Percentiles rank a stretch among this genome's conserved stretches.
phyloP scores from a whole-genome alignment of 208 protist genomes.

The Trypanosoma cruzi region DNA sequence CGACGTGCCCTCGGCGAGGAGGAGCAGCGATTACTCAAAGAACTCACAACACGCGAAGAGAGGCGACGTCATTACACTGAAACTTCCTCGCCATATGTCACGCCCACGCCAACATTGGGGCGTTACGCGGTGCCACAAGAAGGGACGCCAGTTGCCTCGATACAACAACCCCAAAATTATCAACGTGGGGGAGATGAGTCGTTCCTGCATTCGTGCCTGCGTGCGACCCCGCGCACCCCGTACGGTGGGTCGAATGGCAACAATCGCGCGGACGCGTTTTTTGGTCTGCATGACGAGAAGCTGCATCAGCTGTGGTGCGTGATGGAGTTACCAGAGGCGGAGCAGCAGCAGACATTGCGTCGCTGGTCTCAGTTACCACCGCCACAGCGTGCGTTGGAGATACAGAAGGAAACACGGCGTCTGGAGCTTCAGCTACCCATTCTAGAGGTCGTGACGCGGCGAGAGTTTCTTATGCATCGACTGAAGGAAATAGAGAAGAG shows the following conservation, averaged over 20 bases:
- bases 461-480: constrained; percentile 62
- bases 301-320: constrained; percentile 60
- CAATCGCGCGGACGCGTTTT: neutral
- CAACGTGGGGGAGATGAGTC: neutral
- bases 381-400: constrained; percentile 15
- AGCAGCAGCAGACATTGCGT: constrained; percentile 32
- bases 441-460: constrained; percentile 67
- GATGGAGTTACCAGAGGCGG: constrained; percentile 41
- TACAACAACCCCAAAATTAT: neutral
- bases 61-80: constrained; percentile 7
- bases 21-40: constrained; percentile 43
- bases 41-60: constrained; percentile 31
- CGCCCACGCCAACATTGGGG: neutral
- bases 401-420: constrained; percentile 42
- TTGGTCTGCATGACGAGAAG: constrained; percentile 10
- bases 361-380: constrained; percentile 18
- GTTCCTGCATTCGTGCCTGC: neutral
- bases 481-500: constrained; percentile 32
- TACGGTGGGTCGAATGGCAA: constrained; percentile 8
- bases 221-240: constrained; percentile 1
- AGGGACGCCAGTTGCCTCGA: neutral
- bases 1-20: constrained; percentile 45
- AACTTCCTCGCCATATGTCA: neutral
- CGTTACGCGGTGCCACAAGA: neutral
- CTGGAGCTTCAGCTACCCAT: constrained; percentile 71